These are phyloP conservation scores for Tolypocladium ophioglossoides DNA, from an alignment of 2,329 filamentous ascomycete species.

Conservation along the genomic window DNA sequence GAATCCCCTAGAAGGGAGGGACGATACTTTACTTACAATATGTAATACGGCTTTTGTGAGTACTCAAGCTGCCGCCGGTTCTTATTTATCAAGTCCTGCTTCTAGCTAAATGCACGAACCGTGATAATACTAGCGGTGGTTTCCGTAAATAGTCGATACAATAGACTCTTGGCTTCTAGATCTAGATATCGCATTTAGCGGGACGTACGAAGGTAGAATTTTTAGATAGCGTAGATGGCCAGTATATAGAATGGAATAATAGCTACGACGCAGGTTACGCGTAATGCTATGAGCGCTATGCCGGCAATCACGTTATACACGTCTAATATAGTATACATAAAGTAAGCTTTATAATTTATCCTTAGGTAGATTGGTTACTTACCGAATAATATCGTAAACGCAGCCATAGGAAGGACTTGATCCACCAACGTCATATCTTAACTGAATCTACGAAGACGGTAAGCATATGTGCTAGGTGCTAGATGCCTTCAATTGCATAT, in stretches of 20 bases:
- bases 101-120: slow-evolving; percentile 7
- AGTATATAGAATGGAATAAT: slow-evolving; percentile 33
- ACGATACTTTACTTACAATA: background rate
- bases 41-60: slow-evolving; percentile 7
- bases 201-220: slow-evolving; percentile 47
- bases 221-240: slow-evolving; percentile 35
- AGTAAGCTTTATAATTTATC: no score
- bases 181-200: slow-evolving; percentile 47
- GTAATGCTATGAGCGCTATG: slow-evolving; percentile 25
- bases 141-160: slow-evolving; percentile 6
- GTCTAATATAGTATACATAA: background rate
- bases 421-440: slow-evolving; percentile 5
- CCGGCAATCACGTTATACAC: slow-evolving; percentile 6
- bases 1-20: no score
- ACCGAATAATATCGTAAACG: slow-evolving; percentile 1
- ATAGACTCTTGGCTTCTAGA: slow-evolving; percentile 45
- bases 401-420: slow-evolving; percentile 2
- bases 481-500: background rate
- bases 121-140: slow-evolving; percentile 3
- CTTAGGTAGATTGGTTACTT: background rate
- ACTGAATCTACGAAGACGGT: slow-evolving; percentile 2
- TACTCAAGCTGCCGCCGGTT: slow-evolving; percentile 3
- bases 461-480: background rate
- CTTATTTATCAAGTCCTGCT: background rate
- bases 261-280: slow-evolving; percentile 31